phyloP scores from a whole-genome alignment of 1,284 basidiomycete species.

The Malassezia equina region DNA sequence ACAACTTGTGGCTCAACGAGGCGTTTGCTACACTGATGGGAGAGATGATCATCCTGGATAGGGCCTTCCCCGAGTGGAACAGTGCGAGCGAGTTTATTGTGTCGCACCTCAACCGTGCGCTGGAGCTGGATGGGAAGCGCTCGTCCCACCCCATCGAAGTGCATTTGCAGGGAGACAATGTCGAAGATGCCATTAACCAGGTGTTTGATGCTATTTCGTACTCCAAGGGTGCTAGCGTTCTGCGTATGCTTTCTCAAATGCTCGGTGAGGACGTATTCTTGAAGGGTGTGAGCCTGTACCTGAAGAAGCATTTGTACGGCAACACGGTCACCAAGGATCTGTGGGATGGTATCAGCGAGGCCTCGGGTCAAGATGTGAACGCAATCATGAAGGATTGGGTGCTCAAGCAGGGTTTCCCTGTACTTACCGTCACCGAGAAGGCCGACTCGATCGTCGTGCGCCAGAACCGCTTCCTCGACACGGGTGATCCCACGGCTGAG shows the following conservation, averaged over 20 bases:
- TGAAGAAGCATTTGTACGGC: slow-evolving; percentile 68
- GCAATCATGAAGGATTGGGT: slow-evolving; percentile 89
- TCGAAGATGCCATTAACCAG: slow-evolving; percentile 31
- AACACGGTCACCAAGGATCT: slow-evolving; percentile 77
- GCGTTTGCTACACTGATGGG: slow-evolving; percentile 73
- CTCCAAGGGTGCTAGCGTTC: slow-evolving; percentile 55
- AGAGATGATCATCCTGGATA: slow-evolving; percentile 75
- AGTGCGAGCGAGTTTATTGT: slow-evolving; percentile 53
- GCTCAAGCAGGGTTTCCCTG: slow-evolving; percentile 62
- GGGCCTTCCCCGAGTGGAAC: slow-evolving; percentile 52
- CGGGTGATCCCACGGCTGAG: slow-evolving; percentile 57
- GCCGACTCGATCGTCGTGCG: slow-evolving; percentile 51
- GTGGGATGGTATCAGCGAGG: slow-evolving; percentile 73
- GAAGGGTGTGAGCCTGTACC: slow-evolving; percentile 62
- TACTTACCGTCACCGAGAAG: slow-evolving; percentile 69
- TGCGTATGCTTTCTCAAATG: slow-evolving; percentile 68
- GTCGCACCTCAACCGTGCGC: slow-evolving; percentile 54
- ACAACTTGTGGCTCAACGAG: slow-evolving; percentile 51
- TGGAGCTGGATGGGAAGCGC: slow-evolving; percentile 71
- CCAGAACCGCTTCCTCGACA: slow-evolving; percentile 84
- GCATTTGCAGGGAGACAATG: slow-evolving; percentile 49
- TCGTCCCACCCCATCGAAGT: slow-evolving; percentile 92
- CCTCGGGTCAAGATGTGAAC: slow-evolving; percentile 66
- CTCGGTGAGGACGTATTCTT: slow-evolving; percentile 69
- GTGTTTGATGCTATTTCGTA: slow-evolving; percentile 34